Percentiles rank a stretch among this genome's conserved stretches.
Conservation (phyloP, 1,284 basidiomycete species). For the Cutaneotrichosporon cyanovorans region DNA sequence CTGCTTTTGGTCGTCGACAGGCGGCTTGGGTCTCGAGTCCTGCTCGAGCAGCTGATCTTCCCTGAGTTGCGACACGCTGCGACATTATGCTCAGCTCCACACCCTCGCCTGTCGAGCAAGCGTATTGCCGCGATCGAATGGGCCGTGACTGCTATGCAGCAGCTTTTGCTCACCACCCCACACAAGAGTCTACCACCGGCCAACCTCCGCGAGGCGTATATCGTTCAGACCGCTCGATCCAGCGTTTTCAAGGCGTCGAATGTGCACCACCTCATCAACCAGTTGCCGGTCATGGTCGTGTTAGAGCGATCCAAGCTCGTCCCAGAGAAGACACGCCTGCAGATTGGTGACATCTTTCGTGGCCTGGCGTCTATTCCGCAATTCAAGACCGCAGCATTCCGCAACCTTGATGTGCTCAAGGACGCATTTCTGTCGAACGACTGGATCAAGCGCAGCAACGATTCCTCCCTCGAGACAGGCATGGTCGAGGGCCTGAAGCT, state of each 20-base stretch:
- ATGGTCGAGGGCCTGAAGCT: conserved; percentile 43
- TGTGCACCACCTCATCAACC: conserved; percentile 31
- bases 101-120: conserved; percentile 24
- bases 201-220: conserved; percentile 31
- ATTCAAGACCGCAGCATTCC: conserved; percentile 43
- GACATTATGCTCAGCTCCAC: conserved; percentile 14
- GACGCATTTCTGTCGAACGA: conserved; percentile 41
- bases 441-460: conserved; percentile 33
- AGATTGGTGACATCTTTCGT: conserved; percentile 23
- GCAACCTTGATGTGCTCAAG: conserved; percentile 40
- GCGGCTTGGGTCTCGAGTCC: conserved; percentile 20
- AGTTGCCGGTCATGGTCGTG: conserved; percentile 37
- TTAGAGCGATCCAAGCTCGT: conserved; percentile 23
- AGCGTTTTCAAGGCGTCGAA: conserved; percentile 24
- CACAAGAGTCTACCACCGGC: conserved; percentile 27
- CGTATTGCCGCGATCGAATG: conserved; percentile 25
- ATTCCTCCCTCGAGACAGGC: conserved; percentile 30
- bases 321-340: conserved; percentile 18
- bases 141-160: conserved; percentile 28
- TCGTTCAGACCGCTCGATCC: conserved; percentile 33
- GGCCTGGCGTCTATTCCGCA: conserved; percentile 32
- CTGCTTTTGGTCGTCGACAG: conserved; percentile 29
- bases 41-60: conserved; percentile 30
- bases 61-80: conserved; percentile 33
- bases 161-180: conserved; percentile 31